Percentiles rank a stretch among this genome's conserved stretches.
Evolutionary conservation across 768 basidiomycete species (phyloP).

Genomic region (Tremella fuciformis): DNA sequence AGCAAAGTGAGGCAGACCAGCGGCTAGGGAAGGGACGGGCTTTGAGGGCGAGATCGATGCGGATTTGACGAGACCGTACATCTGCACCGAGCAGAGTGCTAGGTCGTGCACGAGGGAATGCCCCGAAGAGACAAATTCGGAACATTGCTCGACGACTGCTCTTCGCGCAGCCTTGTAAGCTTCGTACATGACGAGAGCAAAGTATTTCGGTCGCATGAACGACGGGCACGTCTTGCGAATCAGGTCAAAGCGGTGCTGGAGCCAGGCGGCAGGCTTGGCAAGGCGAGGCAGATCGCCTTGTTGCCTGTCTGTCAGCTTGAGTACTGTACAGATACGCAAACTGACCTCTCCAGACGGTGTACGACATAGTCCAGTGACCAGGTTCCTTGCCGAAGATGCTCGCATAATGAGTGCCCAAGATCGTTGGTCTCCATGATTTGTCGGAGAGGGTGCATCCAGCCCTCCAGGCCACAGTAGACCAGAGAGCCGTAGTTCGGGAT

Average conservation of each 20-base stretch:
- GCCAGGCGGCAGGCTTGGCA: constrained; percentile 71
- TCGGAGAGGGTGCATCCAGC: constrained; percentile 88
- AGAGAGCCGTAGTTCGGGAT: constrained; percentile 71
- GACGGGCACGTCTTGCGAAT: constrained; percentile 71
- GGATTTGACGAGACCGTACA: constrained; percentile 85
- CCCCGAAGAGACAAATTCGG: constrained; percentile 79
- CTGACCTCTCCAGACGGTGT: constrained; percentile 67
- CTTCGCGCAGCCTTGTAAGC: constrained; percentile 89
- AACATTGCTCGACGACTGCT: constrained; percentile 78
- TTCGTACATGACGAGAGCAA: constrained; percentile 81
- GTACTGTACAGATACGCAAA: constrained; percentile 16
- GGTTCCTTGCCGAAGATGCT: constrained; percentile 75
- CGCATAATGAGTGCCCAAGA: constrained; percentile 85
- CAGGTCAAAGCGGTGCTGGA: constrained; percentile 79
- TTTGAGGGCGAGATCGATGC: constrained; percentile 72
- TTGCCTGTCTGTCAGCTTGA: constrained; percentile 46
- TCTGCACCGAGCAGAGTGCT: constrained; percentile 66
- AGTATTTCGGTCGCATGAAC: constrained; percentile 93
- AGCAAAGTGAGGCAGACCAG: constrained; percentile 91
- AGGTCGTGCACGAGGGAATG: constrained; percentile 87
- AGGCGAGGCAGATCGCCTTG: constrained; percentile 65
- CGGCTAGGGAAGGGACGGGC: constrained; percentile 77
- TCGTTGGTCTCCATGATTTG: constrained; percentile 87
- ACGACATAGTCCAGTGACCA: constrained; percentile 92
- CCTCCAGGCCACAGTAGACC: constrained; percentile 90